Conservation (phyloP, 2,329 filamentous ascomycete species). For the Dothideomycetes sp. region DNA sequence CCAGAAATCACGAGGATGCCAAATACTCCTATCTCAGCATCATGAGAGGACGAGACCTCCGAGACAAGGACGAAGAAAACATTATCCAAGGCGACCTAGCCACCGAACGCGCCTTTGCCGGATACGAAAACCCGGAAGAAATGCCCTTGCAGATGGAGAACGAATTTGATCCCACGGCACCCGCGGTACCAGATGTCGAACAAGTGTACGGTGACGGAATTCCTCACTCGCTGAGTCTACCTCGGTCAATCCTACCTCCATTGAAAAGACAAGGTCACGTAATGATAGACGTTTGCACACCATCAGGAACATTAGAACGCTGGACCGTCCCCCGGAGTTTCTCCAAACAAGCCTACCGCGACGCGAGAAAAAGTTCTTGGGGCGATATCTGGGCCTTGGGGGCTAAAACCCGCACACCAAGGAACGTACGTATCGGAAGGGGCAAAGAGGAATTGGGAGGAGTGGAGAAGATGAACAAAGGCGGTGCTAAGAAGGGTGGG, state of each 20-base stretch:
- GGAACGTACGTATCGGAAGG: conserved; percentile 53
- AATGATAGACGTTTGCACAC: conserved; percentile 83
- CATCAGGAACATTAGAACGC: conserved; percentile 73
- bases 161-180: conserved; percentile 15
- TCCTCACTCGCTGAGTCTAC: conserved; percentile 54
- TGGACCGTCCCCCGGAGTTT: conserved; percentile 86
- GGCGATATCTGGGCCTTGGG: conserved; percentile 94
- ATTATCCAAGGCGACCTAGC: conserved; percentile 45
- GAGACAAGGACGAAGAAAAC: conserved; percentile 29
- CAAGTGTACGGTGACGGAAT: conserved; percentile 9
- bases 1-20: conserved; percentile 80
- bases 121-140: conserved; percentile 49
- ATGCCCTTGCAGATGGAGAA: neutral
- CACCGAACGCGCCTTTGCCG: conserved; percentile 59
- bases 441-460: conserved; percentile 15
- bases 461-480: no score
- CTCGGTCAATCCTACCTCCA: conserved; percentile 67
- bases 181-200: conserved; percentile 12
- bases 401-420: conserved; percentile 68
- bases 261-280: conserved; percentile 85
- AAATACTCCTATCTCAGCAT: conserved; percentile 85
- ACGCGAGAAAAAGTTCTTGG: conserved; percentile 84
- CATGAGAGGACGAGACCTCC: conserved; percentile 61
- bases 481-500: conserved; percentile 17
- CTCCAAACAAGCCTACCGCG: conserved; percentile 74